Base-by-base conservation (phyloP, 1,284 basidiomycete species). In the Moesziomyces sp. region DNA sequence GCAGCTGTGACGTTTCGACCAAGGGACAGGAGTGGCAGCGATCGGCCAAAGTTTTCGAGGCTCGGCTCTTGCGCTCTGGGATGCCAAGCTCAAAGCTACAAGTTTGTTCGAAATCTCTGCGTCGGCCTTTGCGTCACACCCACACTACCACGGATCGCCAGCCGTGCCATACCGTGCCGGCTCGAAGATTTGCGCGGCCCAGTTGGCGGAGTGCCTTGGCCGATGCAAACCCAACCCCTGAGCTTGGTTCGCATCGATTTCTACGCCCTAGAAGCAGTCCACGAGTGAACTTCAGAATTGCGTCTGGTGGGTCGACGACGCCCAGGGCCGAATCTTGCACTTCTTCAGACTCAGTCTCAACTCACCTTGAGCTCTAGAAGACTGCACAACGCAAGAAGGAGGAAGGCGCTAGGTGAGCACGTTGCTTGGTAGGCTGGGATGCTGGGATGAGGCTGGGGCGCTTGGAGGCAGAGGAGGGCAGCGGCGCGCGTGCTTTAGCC, bases 101-200 rank as follows among this genome's bases (percentile, higher is more conserved):
- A 33, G 11, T 33, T 13, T 33, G 24, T 33, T 43, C 16, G 19
- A 43, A 43, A 21, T n/a, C 42, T 24, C 43, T 23, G 43, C 43
- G 23, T 45, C 43, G 23, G 43, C 43, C 43, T 19, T 45, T 45
- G 43, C 43, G 43, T 24, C 43, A 45, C n/a, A 33, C 30, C 10
- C 30, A 33, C 30, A 33, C 30, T 2, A 13, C 30, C 30, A 13
- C 30, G 30, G 30, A 33, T 33, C 30, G 30, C 30, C 30, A 33
- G 30, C 30, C 30, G 30, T 13, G 30, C 30, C 30, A 8, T 9
- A 4, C 10, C 11, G 10, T 33, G 30, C 30, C 26, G 26, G 5
- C 26, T 28, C 26, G 26, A 33, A 33, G 30, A 33, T 33, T 33
- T 33, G 30, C 30, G 30, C 30, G 13, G 30, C 30, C 30, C 30